Evolutionary conservation across 345 rosid genomes (phyloP).

Genomic region (Lepidium africanum): DNA sequence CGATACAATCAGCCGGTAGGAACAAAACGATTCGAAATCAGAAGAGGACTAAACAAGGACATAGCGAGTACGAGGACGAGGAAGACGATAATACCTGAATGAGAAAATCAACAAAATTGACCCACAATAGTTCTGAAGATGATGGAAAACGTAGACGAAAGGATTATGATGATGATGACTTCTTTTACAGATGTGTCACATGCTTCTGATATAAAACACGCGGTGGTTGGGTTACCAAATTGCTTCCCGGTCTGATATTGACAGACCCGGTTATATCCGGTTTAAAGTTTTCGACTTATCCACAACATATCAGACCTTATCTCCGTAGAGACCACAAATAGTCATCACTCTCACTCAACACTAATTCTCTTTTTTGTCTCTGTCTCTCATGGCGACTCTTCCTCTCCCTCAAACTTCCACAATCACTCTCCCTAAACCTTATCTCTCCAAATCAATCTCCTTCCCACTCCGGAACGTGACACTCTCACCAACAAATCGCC

Average conservation of each 20-base stretch:
- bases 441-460: conserved; percentile 18
- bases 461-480: conserved; percentile 21
- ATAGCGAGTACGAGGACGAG: neutral
- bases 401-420: conserved; percentile 44
- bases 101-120: neutral
- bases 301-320: neutral
- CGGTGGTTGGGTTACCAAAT: conserved; percentile 11
- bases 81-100: conserved; percentile 14
- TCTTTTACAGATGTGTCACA: neutral
- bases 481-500: neutral
- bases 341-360: neutral
- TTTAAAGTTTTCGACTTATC: neutral
- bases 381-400: conserved; percentile 49
- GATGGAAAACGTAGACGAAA: neutral
- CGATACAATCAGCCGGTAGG: neutral
- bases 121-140: neutral
- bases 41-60: neutral
- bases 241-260: neutral
- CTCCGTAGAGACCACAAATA: conserved; percentile 3
- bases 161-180: neutral
- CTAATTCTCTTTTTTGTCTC: neutral
- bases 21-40: neutral
- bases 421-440: conserved; percentile 37
- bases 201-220: neutral
- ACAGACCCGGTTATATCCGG: neutral